Percentiles rank a stretch among this genome's conserved stretches.
These are phyloP conservation scores for Daldinia loculata DNA, from an alignment of 495 filamentous ascomycete species.

Conservation along the genomic window DNA sequence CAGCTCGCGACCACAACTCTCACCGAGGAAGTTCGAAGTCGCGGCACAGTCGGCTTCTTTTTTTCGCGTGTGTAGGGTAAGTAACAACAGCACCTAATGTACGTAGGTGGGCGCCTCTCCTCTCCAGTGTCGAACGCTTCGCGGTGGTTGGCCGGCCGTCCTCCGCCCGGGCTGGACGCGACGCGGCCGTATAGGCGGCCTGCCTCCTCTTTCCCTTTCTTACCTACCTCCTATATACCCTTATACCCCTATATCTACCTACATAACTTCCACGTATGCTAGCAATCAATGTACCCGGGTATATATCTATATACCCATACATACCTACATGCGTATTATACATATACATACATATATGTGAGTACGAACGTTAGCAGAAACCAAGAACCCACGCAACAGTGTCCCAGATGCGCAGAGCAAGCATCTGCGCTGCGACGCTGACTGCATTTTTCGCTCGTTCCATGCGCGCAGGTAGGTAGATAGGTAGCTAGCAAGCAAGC, in stretches of 20 bases:
- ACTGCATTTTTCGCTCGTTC: slow-evolving; percentile 1
- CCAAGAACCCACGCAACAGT: background rate
- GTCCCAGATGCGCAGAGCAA: background rate
- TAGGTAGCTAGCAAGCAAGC: background rate
- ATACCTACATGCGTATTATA: background rate
- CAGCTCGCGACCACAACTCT: slow-evolving; percentile 17
- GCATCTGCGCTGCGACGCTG: slow-evolving; percentile 1
- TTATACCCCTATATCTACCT: background rate
- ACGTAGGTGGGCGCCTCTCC: slow-evolving; percentile 16
- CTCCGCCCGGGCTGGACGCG: background rate
- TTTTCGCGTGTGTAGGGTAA: slow-evolving; percentile 5
- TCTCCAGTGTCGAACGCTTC: slow-evolving; percentile 19
- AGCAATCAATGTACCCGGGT: no score
- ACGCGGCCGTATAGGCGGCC: slow-evolving; percentile 3
- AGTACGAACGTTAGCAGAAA: background rate
- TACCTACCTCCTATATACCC: background rate
- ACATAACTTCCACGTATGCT: no score
- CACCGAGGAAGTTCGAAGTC: slow-evolving; percentile 30
- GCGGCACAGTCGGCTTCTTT: slow-evolving; percentile 17
- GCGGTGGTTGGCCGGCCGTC: slow-evolving; percentile 14
- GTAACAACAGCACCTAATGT: slow-evolving; percentile 16
- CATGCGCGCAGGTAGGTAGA: background rate
- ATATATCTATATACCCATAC: background rate
- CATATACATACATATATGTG: background rate
- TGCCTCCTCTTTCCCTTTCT: slow-evolving; percentile 2